Conservation (phyloP, 2,329 filamentous ascomycete species). For the Cladosporium cucumerinum region DNA sequence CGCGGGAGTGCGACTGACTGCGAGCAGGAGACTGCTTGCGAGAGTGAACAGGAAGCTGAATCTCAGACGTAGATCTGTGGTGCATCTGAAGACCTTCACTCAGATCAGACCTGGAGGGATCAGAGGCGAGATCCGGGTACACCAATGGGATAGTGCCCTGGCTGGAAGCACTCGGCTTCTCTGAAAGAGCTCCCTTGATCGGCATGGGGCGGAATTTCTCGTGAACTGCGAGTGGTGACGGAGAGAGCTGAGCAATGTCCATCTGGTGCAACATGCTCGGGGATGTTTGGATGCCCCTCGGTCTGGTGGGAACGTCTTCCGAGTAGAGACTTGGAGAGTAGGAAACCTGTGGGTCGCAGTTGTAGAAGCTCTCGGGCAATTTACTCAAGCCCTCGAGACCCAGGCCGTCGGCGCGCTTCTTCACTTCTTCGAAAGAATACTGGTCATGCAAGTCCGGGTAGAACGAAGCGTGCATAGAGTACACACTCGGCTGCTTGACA, state of each 20-base stretch:
- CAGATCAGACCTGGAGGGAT: constrained; percentile 18
- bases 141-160: constrained; percentile 19
- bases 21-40: constrained; percentile 19
- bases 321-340: constrained; percentile 34
- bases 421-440: constrained; percentile 28
- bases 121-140: constrained; percentile 25
- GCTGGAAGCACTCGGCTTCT: constrained; percentile 18
- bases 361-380: constrained; percentile 25
- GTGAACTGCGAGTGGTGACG: background rate
- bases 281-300: background rate
- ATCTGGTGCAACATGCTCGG: background rate
- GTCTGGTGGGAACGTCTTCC: background rate
- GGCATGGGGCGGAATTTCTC: background rate
- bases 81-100: background rate
- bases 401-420: constrained; percentile 27
- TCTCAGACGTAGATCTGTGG: background rate
- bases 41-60: constrained; percentile 14
- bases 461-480: constrained; percentile 31
- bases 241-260: background rate
- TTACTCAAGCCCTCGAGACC: constrained; percentile 31
- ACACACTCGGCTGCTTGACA: constrained; percentile 30
- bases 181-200: background rate
- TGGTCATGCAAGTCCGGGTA: constrained; percentile 26
- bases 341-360: constrained; percentile 13
- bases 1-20: background rate